Percentiles rank a stretch among this genome's conserved stretches.
phyloP scores from a whole-genome alignment of 129 eudicot species.

The Centella asiatica region DNA sequence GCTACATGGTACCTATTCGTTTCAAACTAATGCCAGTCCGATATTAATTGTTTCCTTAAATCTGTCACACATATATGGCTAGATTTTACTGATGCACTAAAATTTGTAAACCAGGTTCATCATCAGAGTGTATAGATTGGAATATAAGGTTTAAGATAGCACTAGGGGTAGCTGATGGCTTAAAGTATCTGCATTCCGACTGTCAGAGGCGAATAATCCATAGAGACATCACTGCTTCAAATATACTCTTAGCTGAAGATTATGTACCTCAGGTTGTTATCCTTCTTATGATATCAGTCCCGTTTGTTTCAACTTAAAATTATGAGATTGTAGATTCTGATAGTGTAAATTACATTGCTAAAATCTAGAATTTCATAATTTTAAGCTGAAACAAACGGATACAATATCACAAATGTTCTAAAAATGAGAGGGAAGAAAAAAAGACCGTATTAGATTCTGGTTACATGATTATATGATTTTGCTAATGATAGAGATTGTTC shows the following conservation, averaged over 20 bases:
- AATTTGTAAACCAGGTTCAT: slow-evolving; percentile 28
- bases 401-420: no score
- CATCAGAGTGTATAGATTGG: slow-evolving; percentile 56
- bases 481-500: no score
- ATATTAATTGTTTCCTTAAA: not conserved
- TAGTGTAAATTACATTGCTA: no score
- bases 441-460: not conserved
- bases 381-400: no score
- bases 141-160: slow-evolving; percentile 62
- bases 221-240: slow-evolving; percentile 92
- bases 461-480: no score
- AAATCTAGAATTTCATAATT: no score
- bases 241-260: slow-evolving; percentile 70
- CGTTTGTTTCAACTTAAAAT: not conserved
- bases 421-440: no score
- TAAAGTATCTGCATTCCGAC: slow-evolving; percentile 70
- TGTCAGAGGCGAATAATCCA: slow-evolving; percentile 90
- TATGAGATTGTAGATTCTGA: no score
- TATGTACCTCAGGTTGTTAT: slow-evolving; percentile 68
- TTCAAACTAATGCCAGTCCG: not conserved
- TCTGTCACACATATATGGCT: not conserved
- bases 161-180: slow-evolving; percentile 82
- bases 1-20: slow-evolving; percentile 42
- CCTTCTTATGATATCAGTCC: not conserved
- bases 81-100: slow-evolving; percentile 5